Evolutionary conservation across 768 basidiomycete genomes (phyloP).

Genomic region (Panus rudis): DNA sequence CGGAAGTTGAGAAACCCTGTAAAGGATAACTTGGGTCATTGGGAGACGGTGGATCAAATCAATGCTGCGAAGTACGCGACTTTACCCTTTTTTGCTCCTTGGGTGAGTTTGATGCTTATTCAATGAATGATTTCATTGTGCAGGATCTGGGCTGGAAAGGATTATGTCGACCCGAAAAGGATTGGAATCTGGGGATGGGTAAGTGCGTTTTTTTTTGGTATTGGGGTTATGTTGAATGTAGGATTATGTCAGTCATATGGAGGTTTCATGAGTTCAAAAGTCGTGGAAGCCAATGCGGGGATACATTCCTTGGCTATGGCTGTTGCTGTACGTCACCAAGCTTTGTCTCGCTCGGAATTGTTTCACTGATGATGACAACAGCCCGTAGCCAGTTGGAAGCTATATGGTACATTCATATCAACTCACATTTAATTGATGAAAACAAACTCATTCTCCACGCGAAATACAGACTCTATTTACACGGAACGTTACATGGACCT

Average conservation of each 20-base stretch:
- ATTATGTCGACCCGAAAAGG: slow-evolving; percentile 81
- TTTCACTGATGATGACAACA: slow-evolving; percentile 22
- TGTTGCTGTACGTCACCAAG: slow-evolving; percentile 61
- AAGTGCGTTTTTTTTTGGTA: slow-evolving; percentile 21
- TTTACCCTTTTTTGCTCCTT: slow-evolving; percentile 7
- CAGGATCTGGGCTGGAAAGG: slow-evolving; percentile 78
- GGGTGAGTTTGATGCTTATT: neutral
- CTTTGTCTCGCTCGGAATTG: neutral
- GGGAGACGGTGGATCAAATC: slow-evolving; percentile 86
- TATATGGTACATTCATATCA: slow-evolving; percentile 55
- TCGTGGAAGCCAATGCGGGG: slow-evolving; percentile 83
- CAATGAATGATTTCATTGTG: neutral
- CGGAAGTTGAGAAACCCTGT: slow-evolving; percentile 79
- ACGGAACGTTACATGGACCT: slow-evolving; percentile 97
- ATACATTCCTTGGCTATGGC: slow-evolving; percentile 89
- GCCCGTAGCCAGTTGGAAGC: slow-evolving; percentile 84
- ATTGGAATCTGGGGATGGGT: slow-evolving; percentile 99
- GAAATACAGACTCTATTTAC: slow-evolving; percentile 78
- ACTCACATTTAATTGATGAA: neutral
- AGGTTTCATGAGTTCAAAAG: slow-evolving; percentile 92
- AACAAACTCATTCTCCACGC: neutral
- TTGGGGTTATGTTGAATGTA: neutral
- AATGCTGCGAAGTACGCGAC: slow-evolving; percentile 69
- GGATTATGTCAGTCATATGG: slow-evolving; percentile 69
- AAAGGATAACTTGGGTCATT: slow-evolving; percentile 82